Conservation (phyloP, 2,329 filamentous ascomycete genomes). For the Cordyceps cicadae region DNA sequence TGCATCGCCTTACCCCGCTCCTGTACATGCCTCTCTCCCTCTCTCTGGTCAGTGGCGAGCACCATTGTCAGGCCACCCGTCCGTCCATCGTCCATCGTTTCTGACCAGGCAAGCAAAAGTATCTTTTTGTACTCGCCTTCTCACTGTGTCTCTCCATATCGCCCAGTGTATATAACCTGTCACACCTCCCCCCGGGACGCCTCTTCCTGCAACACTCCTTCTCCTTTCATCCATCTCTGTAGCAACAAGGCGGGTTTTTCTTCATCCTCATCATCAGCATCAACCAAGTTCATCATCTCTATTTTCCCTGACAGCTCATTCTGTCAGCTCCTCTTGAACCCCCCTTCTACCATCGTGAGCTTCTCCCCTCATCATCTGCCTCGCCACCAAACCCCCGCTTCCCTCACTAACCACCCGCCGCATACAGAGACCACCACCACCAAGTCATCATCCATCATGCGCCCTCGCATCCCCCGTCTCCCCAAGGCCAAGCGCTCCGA, state of each 20-base stretch:
- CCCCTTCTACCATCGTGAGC: neutral
- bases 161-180: slow-evolving; percentile 3
- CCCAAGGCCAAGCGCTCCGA: slow-evolving; percentile 41
- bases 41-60: neutral
- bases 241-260: neutral
- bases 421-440: neutral
- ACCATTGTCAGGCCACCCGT: neutral
- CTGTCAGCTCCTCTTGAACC: neutral
- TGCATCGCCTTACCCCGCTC: slow-evolving; percentile 7
- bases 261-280: neutral
- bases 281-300: neutral
- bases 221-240: neutral
- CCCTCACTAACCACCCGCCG: neutral
- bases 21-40: neutral
- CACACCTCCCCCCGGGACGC: neutral
- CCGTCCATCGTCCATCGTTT: too few species aligned
- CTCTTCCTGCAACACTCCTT: neutral
- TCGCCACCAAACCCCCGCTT: neutral
- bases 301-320: neutral
- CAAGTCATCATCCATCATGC: slow-evolving; percentile 32
- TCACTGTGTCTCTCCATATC: neutral
- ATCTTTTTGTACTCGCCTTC: slow-evolving; percentile 1
- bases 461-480: slow-evolving; percentile 37
- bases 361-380: neutral
- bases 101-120: neutral